Conservation (phyloP, 1,139 yeast genomes). For the Lodderomyces margitis region DNA sequence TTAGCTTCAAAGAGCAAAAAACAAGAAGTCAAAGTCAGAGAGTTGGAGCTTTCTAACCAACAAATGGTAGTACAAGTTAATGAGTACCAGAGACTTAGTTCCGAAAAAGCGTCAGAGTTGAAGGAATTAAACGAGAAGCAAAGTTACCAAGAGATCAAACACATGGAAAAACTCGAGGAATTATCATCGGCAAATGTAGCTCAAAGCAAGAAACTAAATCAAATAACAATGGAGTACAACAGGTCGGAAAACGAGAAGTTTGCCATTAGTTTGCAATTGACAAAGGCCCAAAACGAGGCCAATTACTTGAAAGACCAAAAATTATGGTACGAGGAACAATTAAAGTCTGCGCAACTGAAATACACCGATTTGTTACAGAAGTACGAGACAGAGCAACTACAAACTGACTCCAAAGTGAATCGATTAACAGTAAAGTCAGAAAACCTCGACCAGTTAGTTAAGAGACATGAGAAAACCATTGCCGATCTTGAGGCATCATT, state of each 20-base stretch:
- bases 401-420: constrained; percentile 24
- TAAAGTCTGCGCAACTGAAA: constrained; percentile 35
- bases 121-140: constrained; percentile 11
- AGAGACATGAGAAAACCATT: constrained; percentile 18
- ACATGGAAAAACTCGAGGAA: constrained; percentile 35
- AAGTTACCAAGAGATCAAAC: constrained; percentile 11
- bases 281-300: constrained; percentile 38
- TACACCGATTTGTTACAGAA: constrained; percentile 41
- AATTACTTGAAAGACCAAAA: constrained; percentile 36
- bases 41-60: constrained; percentile 15
- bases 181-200: constrained; percentile 51
- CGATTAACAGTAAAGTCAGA: constrained; percentile 6
- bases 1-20: constrained; percentile 22
- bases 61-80: constrained; percentile 8
- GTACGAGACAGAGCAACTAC: constrained; percentile 36
- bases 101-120: constrained; percentile 10
- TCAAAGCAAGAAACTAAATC: constrained; percentile 37
- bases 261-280: constrained; percentile 40
- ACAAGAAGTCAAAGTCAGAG: constrained; percentile 17
- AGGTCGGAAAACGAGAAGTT: constrained; percentile 37
- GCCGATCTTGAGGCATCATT: constrained; percentile 27
- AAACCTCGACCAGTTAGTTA: constrained; percentile 23
- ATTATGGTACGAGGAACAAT: constrained; percentile 51
- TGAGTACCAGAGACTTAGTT: constrained; percentile 9
- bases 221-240: constrained; percentile 37